Base-by-base conservation (phyloP, 768 basidiomycete genomes). In the Leccinum obscurum region DNA sequence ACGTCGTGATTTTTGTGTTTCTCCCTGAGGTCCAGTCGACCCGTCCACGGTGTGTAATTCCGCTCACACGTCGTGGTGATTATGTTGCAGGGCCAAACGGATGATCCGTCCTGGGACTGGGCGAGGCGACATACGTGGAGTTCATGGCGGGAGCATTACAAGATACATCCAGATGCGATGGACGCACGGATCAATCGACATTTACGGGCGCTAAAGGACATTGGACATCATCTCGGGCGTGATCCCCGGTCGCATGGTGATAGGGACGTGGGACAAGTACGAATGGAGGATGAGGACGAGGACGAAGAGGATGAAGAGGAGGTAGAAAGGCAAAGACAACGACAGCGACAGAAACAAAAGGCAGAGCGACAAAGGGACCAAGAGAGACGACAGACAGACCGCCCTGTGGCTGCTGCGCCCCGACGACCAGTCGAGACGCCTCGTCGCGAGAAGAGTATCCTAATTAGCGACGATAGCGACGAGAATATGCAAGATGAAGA, bases 131-230 rank as follows among this genome's bases (percentile, higher is more conserved):
- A 87, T 66, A 54, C 85, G 13, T 82, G 79, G 81, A 77, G 78
- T 35, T 85, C 85, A 15, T 89, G 87, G 88, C 80, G 86, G 14
- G 81, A 87, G 46, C 78, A 81, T 26, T 89, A 88, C 68, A 76
- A 69, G 64, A 83, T 75, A 55, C 77, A 86, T 57, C 52, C 74
- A 17, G 59, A 9, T 0, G 30, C 59, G 7, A 83, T 84, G 63
- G 77, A 87, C 59, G 51, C 3, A n/a, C 63, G 65, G 5, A 85
- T 88, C 34, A 64, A 61, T 28, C 51, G 30, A 52, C 78, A 80
- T 59, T 37, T 65, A 3, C 20, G 48, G 1, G 28, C 4, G n/a
- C 44, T 75, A 28, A 46, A 60, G 20, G 4, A 3, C 15, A 28
- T 62, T 1, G 60, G 63, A 1, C 72, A 75, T 55, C 62, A 65